Conservation (phyloP, 2,329 filamentous ascomycete genomes). For the Phaeosphaeria sp. region DNA sequence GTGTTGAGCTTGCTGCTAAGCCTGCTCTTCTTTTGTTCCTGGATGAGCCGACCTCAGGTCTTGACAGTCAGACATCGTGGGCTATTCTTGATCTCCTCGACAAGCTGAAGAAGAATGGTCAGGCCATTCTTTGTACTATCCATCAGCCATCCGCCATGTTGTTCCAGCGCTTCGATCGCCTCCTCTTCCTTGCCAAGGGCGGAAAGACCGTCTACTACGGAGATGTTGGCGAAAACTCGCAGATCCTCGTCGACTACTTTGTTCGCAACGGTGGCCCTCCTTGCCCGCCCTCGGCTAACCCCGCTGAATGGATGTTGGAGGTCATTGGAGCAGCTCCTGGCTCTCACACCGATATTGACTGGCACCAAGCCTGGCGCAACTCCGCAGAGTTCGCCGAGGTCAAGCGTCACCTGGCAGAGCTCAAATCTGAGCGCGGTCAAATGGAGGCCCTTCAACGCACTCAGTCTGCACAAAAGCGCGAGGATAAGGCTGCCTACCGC, state of each 20-base stretch:
- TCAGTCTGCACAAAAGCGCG: conserved; percentile 48
- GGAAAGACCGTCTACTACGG: conserved; percentile 84
- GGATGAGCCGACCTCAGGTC: conserved; percentile 92
- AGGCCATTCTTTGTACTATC: conserved; percentile 92
- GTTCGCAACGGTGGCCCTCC: conserved; percentile 71
- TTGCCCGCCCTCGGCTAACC: conserved; percentile 75
- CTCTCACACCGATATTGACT: conserved; percentile 58
- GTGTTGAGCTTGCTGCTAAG: conserved; percentile 94
- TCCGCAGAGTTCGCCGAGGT: conserved; percentile 55
- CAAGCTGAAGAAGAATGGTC: conserved; percentile 83
- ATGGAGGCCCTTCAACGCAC: conserved; percentile 43
- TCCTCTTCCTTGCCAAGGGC: conserved; percentile 78
- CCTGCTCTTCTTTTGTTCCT: conserved; percentile 89
- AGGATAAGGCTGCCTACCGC: conserved; percentile 65
- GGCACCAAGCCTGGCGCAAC: conserved; percentile 58
- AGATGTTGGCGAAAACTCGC: conserved; percentile 75
- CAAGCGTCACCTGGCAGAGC: conserved; percentile 54
- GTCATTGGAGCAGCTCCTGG: conserved; percentile 62
- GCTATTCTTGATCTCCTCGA: conserved; percentile 87
- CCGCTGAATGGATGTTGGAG: conserved; percentile 80
- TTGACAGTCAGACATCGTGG: conserved; percentile 94
- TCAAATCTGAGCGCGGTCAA: conserved; percentile 51
- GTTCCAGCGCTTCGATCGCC: conserved; percentile 87
- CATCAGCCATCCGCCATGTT: conserved; percentile 96
- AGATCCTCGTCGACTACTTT: conserved; percentile 75